Conservation (phyloP, 1,284 basidiomycete genomes). For the Apiotrichum brassicae region DNA sequence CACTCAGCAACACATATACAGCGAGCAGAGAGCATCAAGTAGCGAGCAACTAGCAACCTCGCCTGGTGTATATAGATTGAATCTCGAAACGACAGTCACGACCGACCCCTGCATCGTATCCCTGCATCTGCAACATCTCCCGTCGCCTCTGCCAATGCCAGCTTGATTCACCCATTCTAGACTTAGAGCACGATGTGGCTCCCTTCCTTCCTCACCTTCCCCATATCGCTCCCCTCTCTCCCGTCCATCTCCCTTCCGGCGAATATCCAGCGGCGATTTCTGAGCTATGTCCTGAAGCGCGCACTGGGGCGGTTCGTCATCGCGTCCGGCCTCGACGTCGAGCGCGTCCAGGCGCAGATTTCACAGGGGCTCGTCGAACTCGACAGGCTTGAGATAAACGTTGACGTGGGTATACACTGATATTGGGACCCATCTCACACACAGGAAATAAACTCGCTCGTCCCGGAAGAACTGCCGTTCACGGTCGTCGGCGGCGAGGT, state of each 20-base stretch:
- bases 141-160: no score
- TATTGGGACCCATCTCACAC: slow-evolving; percentile 16
- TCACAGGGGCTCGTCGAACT: slow-evolving; percentile 81
- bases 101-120: no score
- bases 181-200: slow-evolving; percentile 39
- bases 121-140: no score
- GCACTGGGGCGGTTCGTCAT: slow-evolving; percentile 78
- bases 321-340: slow-evolving; percentile 77
- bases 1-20: no score
- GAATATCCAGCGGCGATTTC: slow-evolving; percentile 77
- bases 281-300: slow-evolving; percentile 80
- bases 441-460: slow-evolving; percentile 71
- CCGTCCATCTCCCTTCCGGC: slow-evolving; percentile 60
- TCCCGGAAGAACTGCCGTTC: slow-evolving; percentile 61
- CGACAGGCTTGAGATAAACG: slow-evolving; percentile 71
- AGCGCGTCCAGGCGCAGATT: slow-evolving; percentile 86
- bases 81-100: no score
- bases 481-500: slow-evolving; percentile 64
- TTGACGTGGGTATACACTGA: slow-evolving; percentile 53
- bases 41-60: no score
- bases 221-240: slow-evolving; percentile 30
- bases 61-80: no score
- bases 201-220: slow-evolving; percentile 33
- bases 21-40: no score
- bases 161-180: no score